Percentiles rank a stretch among this genome's conserved stretches.
phyloP scores from a whole-genome alignment of 1,139 yeast genomes.

The Candida albicans region DNA sequence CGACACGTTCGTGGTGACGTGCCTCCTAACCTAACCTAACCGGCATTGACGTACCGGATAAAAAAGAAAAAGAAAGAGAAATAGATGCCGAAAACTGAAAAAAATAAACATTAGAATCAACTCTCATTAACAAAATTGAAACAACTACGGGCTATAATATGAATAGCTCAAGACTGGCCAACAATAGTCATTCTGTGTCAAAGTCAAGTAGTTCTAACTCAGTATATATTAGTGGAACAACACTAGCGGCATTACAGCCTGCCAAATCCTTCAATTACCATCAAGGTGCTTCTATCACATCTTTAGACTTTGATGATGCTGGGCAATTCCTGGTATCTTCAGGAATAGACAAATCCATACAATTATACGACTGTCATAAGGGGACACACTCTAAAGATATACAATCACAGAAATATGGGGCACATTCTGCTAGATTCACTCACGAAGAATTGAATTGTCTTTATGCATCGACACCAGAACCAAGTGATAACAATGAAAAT shows the following conservation, averaged over 20 bases:
- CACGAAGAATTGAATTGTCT: conserved; percentile 73
- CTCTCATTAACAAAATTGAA: background rate
- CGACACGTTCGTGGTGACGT: too few relatives aligned
- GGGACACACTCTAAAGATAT: conserved; percentile 69
- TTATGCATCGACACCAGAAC: conserved; percentile 70
- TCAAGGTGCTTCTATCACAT: conserved; percentile 63
- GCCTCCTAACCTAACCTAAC: too few relatives aligned
- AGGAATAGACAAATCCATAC: conserved; percentile 81
- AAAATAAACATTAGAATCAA: too few relatives aligned
- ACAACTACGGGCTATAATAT: background rate
- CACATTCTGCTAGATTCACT: conserved; percentile 82
- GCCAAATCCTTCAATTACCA: conserved; percentile 61
- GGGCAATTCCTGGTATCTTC: conserved; percentile 80
- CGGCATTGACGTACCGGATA: too few relatives aligned
- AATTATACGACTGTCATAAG: conserved; percentile 72
- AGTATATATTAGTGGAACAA: background rate
- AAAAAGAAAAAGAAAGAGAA: too few relatives aligned
- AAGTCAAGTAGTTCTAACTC: background rate
- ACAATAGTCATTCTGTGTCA: background rate
- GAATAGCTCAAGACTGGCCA: background rate
- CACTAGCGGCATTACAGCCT: conserved; percentile 46
- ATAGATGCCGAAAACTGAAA: too few relatives aligned
- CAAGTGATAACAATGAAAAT: conserved; percentile 48
- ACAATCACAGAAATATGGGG: conserved; percentile 89
- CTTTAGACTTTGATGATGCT: conserved; percentile 80